These are phyloP conservation scores for Hypoxylon sp. DNA, from an alignment of 2,329 filamentous ascomycete genomes.

Conservation along the genomic window DNA sequence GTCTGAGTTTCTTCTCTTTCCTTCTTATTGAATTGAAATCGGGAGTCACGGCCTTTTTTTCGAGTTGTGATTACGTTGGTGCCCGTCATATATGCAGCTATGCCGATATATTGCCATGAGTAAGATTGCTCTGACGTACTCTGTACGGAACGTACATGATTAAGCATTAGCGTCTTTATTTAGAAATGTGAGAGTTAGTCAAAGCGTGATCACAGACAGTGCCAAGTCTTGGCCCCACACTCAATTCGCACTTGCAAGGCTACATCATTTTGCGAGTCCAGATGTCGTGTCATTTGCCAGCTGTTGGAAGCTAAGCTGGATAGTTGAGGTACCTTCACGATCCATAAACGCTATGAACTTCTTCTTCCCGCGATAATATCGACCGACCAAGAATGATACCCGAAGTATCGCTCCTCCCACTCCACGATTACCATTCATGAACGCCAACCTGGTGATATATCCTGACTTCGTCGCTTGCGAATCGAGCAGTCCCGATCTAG, in stretches of 20 bases:
- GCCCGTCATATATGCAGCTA: neutral
- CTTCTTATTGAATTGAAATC: neutral
- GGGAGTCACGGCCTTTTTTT: neutral
- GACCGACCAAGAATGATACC: conserved; percentile 4
- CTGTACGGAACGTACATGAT: too few relatives aligned
- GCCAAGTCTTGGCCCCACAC: neutral
- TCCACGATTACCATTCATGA: conserved; percentile 14
- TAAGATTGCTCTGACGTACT: conserved; percentile 4
- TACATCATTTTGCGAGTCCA: conserved; percentile 27
- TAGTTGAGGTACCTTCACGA: too few relatives aligned
- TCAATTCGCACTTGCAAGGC: conserved; percentile 29
- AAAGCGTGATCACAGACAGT: conserved; percentile 5
- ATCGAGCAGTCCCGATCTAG: neutral
- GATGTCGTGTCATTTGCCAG: conserved; percentile 37
- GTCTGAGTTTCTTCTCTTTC: neutral
- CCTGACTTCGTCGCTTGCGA: conserved; percentile 1
- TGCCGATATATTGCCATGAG: neutral
- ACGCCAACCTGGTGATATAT: conserved; percentile 3
- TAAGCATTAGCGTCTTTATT: conserved; percentile 2
- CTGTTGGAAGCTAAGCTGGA: conserved; percentile 1
- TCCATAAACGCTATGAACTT: too few relatives aligned
- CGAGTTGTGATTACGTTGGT: neutral
- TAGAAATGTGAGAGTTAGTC: neutral
- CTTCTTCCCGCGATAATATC: too few relatives aligned
- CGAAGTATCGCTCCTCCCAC: neutral